phyloP scores from a whole-genome alignment of 768 basidiomycete genomes.

The Lactarius indigo region DNA sequence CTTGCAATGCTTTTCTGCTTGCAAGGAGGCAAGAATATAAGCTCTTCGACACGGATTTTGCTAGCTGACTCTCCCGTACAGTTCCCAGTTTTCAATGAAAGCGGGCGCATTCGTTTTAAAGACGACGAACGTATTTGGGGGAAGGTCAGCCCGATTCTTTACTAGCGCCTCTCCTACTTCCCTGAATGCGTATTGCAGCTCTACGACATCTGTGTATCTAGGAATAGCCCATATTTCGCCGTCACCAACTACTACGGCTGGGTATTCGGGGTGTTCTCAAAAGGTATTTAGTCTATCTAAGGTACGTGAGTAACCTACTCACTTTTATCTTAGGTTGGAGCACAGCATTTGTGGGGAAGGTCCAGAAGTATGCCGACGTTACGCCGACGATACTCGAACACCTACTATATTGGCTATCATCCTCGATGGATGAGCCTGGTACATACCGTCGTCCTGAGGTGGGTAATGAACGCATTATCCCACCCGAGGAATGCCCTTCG shows the following conservation, averaged over 20 bases:
- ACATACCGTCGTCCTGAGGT: slow-evolving; percentile 25
- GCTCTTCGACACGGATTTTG: neutral
- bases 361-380: neutral
- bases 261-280: slow-evolving; percentile 29
- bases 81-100: slow-evolving; percentile 18
- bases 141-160: slow-evolving; percentile 14
- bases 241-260: slow-evolving; percentile 29
- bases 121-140: slow-evolving; percentile 23
- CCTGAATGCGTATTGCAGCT: slow-evolving; percentile 14
- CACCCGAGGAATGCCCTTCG: slow-evolving; percentile 19
- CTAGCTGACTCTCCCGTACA: slow-evolving; percentile 2
- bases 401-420: slow-evolving; percentile 23
- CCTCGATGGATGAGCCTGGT: slow-evolving; percentile 21
- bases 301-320: neutral
- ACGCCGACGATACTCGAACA: slow-evolving; percentile 21
- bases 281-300: slow-evolving; percentile 8
- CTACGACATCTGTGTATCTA: slow-evolving; percentile 26
- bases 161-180: neutral
- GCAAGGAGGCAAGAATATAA: slow-evolving; percentile 16
- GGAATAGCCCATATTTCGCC: slow-evolving; percentile 26
- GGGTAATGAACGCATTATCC: slow-evolving; percentile 19
- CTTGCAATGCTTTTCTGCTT: slow-evolving; percentile 18
- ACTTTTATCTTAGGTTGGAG: slow-evolving; percentile 16
- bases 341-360: slow-evolving; percentile 10
- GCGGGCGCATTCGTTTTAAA: neutral